Conservation (phyloP, 345 rosid genomes). For the Salix koriyanagi region DNA sequence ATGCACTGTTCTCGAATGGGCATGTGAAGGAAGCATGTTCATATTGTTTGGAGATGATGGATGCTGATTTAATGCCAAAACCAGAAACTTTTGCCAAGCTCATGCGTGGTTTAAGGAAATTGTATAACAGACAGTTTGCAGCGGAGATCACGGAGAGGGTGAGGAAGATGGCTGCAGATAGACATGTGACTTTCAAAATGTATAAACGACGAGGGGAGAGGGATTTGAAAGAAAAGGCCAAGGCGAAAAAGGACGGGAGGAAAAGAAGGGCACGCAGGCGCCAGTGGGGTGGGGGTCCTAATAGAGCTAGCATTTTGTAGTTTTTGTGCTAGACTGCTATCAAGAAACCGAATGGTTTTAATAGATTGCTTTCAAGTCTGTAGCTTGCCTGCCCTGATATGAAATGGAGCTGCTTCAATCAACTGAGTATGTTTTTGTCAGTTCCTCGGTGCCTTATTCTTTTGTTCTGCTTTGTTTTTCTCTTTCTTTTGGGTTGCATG, state of each 20-base stretch:
- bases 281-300: constrained; percentile 6
- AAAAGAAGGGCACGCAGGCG: constrained; percentile 47
- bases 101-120: constrained; percentile 69
- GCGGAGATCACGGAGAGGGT: constrained; percentile 89
- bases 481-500: too few species aligned
- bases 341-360: neutral
- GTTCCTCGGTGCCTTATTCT: too few species aligned
- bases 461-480: too few species aligned
- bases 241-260: constrained; percentile 45
- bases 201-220: constrained; percentile 87
- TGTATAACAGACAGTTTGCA: constrained; percentile 70
- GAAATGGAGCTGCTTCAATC: too few species aligned
- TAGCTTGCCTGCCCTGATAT: neutral
- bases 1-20: constrained; percentile 72
- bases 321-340: neutral
- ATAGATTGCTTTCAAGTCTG: neutral
- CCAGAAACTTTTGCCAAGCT: constrained; percentile 87
- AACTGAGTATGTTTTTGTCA: too few species aligned
- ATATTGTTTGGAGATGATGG: constrained; percentile 91
- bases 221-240: constrained; percentile 59
- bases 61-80: constrained; percentile 73
- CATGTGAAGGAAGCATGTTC: constrained; percentile 83
- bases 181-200: constrained; percentile 77
- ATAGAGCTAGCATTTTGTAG: constrained; percentile 15
- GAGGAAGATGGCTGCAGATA: constrained; percentile 81